A percentile compares a stretch with the other conserved stretches of the same genome.
These are phyloP conservation scores for Aureobasidium leucospermi DNA, from an alignment of 2,329 filamentous ascomycete genomes.

Conservation along the genomic window DNA sequence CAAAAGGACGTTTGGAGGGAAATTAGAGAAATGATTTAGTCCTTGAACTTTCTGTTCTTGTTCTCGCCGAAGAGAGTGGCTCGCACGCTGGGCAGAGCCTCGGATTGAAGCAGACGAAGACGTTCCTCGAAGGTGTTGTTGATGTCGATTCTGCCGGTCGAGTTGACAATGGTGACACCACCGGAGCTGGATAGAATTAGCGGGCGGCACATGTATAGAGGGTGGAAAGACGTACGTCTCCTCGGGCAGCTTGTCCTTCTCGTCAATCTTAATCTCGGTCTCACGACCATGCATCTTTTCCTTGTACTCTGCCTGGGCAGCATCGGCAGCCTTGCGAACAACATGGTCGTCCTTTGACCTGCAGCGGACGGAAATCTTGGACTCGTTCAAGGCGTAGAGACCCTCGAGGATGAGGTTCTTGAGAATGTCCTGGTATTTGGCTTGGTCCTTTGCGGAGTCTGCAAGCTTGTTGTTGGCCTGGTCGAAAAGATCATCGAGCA, in stretches of 20 bases:
- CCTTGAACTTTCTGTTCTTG: slow-evolving; percentile 88
- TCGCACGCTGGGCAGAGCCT: slow-evolving; percentile 76
- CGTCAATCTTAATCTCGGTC: slow-evolving; percentile 63
- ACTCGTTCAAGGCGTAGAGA: slow-evolving; percentile 79
- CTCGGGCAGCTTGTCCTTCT: slow-evolving; percentile 70
- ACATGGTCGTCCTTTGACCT: slow-evolving; percentile 71
- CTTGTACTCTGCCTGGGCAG: slow-evolving; percentile 77
- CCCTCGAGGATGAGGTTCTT: slow-evolving; percentile 83
- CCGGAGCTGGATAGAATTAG: slow-evolving; percentile 56
- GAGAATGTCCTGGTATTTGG: slow-evolving; percentile 67
- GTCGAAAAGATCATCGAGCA: slow-evolving; percentile 87
- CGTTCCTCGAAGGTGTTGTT: slow-evolving; percentile 97
- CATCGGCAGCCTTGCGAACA: slow-evolving; percentile 70
- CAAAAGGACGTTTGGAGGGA: neutral
- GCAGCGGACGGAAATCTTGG: slow-evolving; percentile 64
- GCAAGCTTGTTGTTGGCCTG: slow-evolving; percentile 64
- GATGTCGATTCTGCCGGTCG: slow-evolving; percentile 89
- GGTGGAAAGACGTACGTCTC: slow-evolving; percentile 59
- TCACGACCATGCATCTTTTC: slow-evolving; percentile 61
- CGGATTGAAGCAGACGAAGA: slow-evolving; percentile 73
- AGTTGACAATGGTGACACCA: slow-evolving; percentile 72
- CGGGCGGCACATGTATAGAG: neutral
- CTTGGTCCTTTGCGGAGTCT: slow-evolving; percentile 59
- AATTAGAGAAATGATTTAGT: slow-evolving; percentile 47
- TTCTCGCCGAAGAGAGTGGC: slow-evolving; percentile 89